phyloP scores from a whole-genome alignment of 129 eudicot genomes.

The Oenanthe sinensis region DNA sequence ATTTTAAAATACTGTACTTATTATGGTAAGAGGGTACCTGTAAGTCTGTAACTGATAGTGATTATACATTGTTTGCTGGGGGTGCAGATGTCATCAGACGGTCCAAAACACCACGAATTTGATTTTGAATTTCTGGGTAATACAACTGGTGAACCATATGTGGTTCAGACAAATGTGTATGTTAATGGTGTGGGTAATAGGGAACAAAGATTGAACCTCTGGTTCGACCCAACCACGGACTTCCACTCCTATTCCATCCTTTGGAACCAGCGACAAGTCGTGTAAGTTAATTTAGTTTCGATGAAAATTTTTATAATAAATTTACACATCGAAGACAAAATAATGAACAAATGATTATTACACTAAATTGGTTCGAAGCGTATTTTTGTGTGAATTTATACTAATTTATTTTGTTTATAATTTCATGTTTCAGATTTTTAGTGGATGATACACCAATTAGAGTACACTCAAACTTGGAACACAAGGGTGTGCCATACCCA shows the following conservation, averaged over 20 bases:
- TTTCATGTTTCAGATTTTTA: conserved; percentile 34
- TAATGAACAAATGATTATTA: too few species aligned
- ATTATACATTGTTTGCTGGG: background rate
- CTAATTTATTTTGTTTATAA: background rate
- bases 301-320: background rate
- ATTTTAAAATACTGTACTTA: background rate
- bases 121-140: conserved; percentile 17
- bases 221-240: conserved; percentile 26
- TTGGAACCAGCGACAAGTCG: conserved; percentile 28
- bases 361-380: too few species aligned
- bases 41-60: background rate
- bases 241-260: conserved; percentile 22
- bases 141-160: conserved; percentile 20
- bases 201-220: conserved; percentile 24
- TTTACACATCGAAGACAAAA: too few species aligned
- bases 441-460: conserved; percentile 83
- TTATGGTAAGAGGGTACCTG: background rate
- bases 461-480: conserved; percentile 71
- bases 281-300: conserved; percentile 11
- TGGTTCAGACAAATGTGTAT: conserved; percentile 25
- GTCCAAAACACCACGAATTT: conserved; percentile 5
- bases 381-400: background rate
- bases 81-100: conserved; percentile 8
- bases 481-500: conserved; percentile 74
- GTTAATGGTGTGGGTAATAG: conserved; percentile 29